Evolutionary conservation across 805 yeast genomes (phyloP), one percentile per base, ranked within the genome.

Genomic region (Candida pini): DNA sequence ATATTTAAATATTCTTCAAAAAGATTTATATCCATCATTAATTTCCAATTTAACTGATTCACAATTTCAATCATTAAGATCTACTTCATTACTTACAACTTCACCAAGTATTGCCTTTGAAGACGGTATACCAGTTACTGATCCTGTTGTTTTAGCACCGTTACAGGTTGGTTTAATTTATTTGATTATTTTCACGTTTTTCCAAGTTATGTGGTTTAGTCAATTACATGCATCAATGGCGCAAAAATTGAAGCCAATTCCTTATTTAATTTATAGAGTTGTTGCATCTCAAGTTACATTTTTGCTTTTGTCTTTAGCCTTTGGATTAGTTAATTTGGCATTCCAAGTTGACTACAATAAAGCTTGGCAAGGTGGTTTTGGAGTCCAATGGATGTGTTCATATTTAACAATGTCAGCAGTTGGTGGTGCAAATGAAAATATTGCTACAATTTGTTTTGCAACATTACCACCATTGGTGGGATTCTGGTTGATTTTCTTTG

Each of bases 101-200:
- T 25, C 38, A 10, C 63, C 62, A 9, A 17, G 19, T 1, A 41
- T 53, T 14, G 14, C 26, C 6, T 37, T 36, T 17, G 41, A 37
- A 3, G 87, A 82, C 48, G 55, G 64, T 19, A 61, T 65, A n/a
- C 83, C 84, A 2, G 64, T 61, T 34, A 55, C 56, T 1, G 62
- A 74, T 45, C 62, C 72, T 3, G 76, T 73, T 5, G 51, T 78
- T 10, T 45, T 69, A 28, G 88, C 88, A 1, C 87, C 89, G 5
- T 56, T 76, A 4, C 90, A 82, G 54, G 79, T 83, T 40, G 92
- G 92, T 33, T 66, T 81, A 43, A 79, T 84, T 54, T 83, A 76
- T 52, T 63, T 81, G 52, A 69, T 84, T 47, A 76, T 84, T 52
- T 54, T 82, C 37, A 76, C 90, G 3, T 81, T 85, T 53, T 81